Evolutionary conservation across 208 protist genomes (phyloP).

Genomic region (Acanthamoeba triangularis): DNA sequence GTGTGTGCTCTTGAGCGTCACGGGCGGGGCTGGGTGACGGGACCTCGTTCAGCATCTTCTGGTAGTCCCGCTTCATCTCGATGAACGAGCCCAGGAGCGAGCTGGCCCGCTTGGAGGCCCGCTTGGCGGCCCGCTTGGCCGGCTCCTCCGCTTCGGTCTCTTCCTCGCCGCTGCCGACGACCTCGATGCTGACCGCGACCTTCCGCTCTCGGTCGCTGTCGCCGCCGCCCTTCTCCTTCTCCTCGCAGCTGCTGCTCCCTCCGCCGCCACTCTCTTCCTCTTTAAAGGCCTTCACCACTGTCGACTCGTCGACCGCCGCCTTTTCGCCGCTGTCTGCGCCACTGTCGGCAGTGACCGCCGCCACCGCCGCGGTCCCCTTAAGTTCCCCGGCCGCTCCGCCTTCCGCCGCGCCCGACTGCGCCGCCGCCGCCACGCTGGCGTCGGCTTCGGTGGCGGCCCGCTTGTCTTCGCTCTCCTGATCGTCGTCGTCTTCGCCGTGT

Average conservation of each 20-base stretch:
- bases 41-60: background rate
- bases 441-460: background rate
- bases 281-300: no score
- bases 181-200: background rate
- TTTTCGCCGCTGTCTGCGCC: background rate
- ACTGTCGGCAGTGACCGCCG: no score
- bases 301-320: background rate
- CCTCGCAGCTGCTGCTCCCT: background rate
- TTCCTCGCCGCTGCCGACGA: no score
- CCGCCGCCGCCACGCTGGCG: no score
- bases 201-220: background rate
- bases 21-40: background rate
- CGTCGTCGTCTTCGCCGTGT: background rate
- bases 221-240: background rate
- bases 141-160: no score
- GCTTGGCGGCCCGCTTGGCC: no score
- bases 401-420: no score
- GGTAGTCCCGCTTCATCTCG: slow-evolving; percentile 50
- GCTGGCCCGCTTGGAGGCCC: background rate
- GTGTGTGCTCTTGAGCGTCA: background rate
- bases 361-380: no score
- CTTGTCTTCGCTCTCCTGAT: background rate
- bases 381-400: no score
- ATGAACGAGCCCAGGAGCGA: slow-evolving; percentile 60
- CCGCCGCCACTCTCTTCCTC: background rate